phyloP scores from a whole-genome alignment of 2,329 filamentous ascomycete species.

The Fusarium setosum region DNA sequence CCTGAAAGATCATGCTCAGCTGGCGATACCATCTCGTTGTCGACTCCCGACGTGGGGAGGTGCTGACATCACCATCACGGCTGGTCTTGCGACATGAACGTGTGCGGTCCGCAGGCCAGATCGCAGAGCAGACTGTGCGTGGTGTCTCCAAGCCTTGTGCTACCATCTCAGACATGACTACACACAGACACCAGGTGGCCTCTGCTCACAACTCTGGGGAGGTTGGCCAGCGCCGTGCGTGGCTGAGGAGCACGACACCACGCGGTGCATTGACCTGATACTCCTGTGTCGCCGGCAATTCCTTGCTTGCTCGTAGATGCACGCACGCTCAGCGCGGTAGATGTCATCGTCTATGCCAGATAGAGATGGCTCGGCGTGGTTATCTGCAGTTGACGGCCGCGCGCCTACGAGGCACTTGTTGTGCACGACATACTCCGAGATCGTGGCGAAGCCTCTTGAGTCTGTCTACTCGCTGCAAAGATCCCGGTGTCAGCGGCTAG shows the following conservation, averaged over 20 bases:
- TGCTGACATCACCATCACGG: conserved; percentile 38
- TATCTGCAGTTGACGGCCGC: conserved; percentile 22
- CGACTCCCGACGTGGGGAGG: conserved; percentile 27
- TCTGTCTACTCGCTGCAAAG: conserved; percentile 6
- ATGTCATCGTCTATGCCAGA: conserved; percentile 25
- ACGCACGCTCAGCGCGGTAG: conserved; percentile 19
- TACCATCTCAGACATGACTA: conserved; percentile 21
- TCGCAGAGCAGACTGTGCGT: conserved; percentile 34
- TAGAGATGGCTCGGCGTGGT: conserved; percentile 28
- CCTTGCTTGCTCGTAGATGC: conserved; percentile 16
- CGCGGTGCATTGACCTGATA: conserved; percentile 29
- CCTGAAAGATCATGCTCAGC: conserved; percentile 23
- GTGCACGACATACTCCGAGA: conserved; percentile 31
- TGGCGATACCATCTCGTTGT: conserved; percentile 32
- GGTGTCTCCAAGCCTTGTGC: conserved; percentile 30
- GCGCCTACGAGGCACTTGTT: conserved; percentile 25
- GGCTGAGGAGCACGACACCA: conserved; percentile 33
- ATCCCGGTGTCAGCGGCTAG: conserved; percentile 17
- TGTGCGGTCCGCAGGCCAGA: conserved; percentile 14
- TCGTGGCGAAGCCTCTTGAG: conserved; percentile 5
- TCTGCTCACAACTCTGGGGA: conserved; percentile 29
- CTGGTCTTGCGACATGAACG: conserved; percentile 19
- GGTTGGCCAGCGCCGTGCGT: conserved; percentile 39
- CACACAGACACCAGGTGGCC: conserved; percentile 36
- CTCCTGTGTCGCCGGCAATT: conserved; percentile 30